A percentile compares a stretch with the other conserved stretches of the same genome.
Conservation (phyloP, 192 early-diverging fungal species). For the Kappamyces sp. region DNA sequence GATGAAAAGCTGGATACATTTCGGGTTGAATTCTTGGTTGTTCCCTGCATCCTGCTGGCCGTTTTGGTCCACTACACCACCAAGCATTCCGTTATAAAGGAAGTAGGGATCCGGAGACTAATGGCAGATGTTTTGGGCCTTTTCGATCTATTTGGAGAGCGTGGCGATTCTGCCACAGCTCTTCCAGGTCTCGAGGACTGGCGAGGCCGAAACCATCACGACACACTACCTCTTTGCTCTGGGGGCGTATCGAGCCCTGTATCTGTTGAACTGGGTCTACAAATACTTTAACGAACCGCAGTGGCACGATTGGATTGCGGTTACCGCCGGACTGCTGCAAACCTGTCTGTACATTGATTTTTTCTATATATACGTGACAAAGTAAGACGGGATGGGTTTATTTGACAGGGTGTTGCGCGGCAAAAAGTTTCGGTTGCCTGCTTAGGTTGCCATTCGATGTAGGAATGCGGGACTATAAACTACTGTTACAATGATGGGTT, state of each 20-base stretch:
- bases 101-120: constrained; percentile 8
- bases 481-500: background rate
- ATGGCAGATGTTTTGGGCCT: constrained; percentile 86
- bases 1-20: constrained; percentile 89
- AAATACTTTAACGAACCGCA: constrained; percentile 66
- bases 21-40: constrained; percentile 80
- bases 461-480: background rate
- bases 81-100: constrained; percentile 62
- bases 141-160: constrained; percentile 94
- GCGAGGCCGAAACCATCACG: constrained; percentile 99
- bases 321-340: constrained; percentile 87
- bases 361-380: constrained; percentile 94
- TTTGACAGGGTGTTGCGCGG: constrained; percentile 58
- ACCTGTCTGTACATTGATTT: constrained; percentile 96
- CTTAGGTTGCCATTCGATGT: constrained; percentile 16
- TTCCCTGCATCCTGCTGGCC: constrained; percentile 60
- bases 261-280: constrained; percentile 95
- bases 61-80: constrained; percentile 62
- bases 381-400: constrained; percentile 36
- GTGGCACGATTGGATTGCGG: constrained; percentile 79
- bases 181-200: constrained; percentile 93
- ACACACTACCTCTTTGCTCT: constrained; percentile 98
- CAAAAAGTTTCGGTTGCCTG: constrained; percentile 65
- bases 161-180: constrained; percentile 97
- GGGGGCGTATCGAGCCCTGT: constrained; percentile 84